Conservation (phyloP, 805 yeast genomes). For the Candida boleticola region DNA sequence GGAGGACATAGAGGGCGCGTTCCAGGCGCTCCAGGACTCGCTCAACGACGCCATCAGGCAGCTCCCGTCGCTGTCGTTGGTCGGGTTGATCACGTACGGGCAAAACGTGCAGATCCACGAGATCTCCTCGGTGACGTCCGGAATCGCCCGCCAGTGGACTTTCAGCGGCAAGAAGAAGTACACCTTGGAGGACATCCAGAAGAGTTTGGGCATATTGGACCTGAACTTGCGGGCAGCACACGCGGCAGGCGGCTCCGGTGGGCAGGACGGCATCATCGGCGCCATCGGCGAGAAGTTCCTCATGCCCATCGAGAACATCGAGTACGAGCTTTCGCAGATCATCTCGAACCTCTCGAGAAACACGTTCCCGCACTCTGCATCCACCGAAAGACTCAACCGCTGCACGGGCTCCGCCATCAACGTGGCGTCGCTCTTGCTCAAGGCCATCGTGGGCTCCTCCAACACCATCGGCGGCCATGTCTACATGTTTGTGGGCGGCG, state of each 20-base stretch:
- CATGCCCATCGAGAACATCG: conserved; percentile 46
- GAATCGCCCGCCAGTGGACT: conserved; percentile 30
- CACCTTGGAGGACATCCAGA: conserved; percentile 44
- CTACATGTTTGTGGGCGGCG: conserved; percentile 58
- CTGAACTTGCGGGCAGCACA: conserved; percentile 14
- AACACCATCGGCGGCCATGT: conserved; percentile 52
- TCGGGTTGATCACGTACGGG: conserved; percentile 61
- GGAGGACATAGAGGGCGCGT: conserved; percentile 46
- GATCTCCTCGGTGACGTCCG: conserved; percentile 33
- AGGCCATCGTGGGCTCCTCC: conserved; percentile 39
- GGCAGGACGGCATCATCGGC: conserved; percentile 7
- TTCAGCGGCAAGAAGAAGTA: conserved; percentile 61
- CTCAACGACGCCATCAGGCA: conserved; percentile 43
- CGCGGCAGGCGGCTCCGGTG: neutral
- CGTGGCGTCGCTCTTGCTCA: conserved; percentile 40
- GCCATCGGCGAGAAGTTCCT: conserved; percentile 39
- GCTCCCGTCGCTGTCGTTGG: conserved; percentile 53
- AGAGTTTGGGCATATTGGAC: conserved; percentile 44
- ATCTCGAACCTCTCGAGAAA: conserved; percentile 50
- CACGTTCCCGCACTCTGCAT: conserved; percentile 43
- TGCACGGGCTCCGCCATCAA: conserved; percentile 62
- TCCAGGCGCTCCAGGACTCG: conserved; percentile 48
- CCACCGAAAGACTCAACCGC: conserved; percentile 48
- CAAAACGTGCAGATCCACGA: conserved; percentile 60
- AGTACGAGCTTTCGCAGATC: conserved; percentile 48